Percentiles rank a stretch among this genome's conserved stretches.
Evolutionary conservation across 805 yeast genomes (phyloP).

Genomic region (Saccharomycopsis schoenii): DNA sequence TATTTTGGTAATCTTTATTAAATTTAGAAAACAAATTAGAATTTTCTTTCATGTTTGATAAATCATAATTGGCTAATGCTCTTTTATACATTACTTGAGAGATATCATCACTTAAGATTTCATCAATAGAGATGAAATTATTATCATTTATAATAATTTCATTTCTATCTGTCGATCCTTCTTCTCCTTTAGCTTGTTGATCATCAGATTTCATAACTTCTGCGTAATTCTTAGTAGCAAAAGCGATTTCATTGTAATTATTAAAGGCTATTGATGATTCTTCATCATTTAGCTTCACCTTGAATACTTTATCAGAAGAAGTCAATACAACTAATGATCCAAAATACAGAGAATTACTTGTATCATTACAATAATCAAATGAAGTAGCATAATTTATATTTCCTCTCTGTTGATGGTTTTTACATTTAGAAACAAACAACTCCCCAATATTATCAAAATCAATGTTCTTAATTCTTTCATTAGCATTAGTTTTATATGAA

Average conservation of each 20-base stretch:
- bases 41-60: conserved; percentile 35
- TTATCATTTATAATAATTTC: conserved; percentile 22
- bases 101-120: conserved; percentile 60
- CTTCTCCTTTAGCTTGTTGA: conserved; percentile 1
- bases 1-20: conserved; percentile 51
- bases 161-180: conserved; percentile 14
- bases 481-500: background rate
- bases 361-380: conserved; percentile 13
- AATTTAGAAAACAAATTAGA: conserved; percentile 22
- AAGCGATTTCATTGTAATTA: conserved; percentile 6
- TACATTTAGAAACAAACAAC: conserved; percentile 14
- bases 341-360: conserved; percentile 2
- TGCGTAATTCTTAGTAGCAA: background rate
- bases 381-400: conserved; percentile 2
- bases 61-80: conserved; percentile 64
- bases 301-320: conserved; percentile 9
- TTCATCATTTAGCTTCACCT: conserved; percentile 9
- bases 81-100: conserved; percentile 61
- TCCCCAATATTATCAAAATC: conserved; percentile 93
- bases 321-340: conserved; percentile 11
- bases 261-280: conserved; percentile 5
- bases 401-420: conserved; percentile 3
- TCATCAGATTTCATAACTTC: background rate
- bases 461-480: background rate
- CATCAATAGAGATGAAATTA: conserved; percentile 18